Evolutionary conservation across 306 rosid species (phyloP), one percentile per base, ranked within the genome.

Genomic region (Prunus mira): DNA sequence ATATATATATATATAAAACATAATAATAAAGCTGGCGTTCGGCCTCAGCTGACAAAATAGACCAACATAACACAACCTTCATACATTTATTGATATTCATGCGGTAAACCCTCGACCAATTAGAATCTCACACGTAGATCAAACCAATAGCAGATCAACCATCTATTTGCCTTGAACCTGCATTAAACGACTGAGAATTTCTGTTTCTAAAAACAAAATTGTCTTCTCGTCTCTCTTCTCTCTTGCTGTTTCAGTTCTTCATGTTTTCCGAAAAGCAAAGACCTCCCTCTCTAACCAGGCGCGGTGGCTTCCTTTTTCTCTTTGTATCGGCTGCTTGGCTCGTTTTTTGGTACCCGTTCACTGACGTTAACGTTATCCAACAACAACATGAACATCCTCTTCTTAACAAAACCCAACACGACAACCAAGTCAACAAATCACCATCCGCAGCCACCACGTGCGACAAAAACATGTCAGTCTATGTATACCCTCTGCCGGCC

Each of bases 201-300:
- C 43, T 38, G 43, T 38, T 38, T 38, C 43, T 47, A 0, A 34
- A 6, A 34, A 10, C 50, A 46, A 47, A 13, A 47, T 47, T 12
- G 51, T 47, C 51, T 13, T 13, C 51, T 47, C 3, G 43, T 52
- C 15, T 18, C 19, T 3, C 7, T 62, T 28, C n/a, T 62, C 25
- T 62, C 19, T 62, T 6, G 43, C 27, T 27, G 41, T 52, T 38
- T 14, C 54, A 49, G 27, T 43, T 18, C 76, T 10, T 45, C 50
- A 89, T 91, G 96, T 83, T 86, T 68, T 79, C 76, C 82, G 69
- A 90, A 81, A 89, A 89, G 64, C 83, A 77, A 41, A 79, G 83
- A 32, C 22, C 77, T 38, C 67, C 78, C 18, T 54, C 74, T 56
- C 79, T 78, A 65, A 62, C 74, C 27, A 64, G 67, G 67, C 76